These are phyloP conservation scores for Leccinum longicurvipes DNA, from an alignment of 768 basidiomycete species.

Conservation along the genomic window DNA sequence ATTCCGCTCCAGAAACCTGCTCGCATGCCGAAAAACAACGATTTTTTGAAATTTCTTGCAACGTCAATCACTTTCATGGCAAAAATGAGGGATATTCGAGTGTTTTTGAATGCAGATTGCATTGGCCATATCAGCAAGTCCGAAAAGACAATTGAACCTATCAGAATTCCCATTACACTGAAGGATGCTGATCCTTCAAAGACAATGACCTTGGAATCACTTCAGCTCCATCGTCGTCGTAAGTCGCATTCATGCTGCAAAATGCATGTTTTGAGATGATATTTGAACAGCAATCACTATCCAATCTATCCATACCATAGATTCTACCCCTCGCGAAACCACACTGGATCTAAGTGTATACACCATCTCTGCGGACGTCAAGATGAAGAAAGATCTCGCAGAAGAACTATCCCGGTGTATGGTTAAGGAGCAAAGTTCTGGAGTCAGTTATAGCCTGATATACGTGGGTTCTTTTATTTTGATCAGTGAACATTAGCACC, in stretches of 20 bases:
- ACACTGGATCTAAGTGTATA: constrained; percentile 26
- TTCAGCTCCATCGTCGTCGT: constrained; percentile 40
- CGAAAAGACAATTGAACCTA: constrained; percentile 41
- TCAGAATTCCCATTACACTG: constrained; percentile 55
- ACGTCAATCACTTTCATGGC: constrained; percentile 92
- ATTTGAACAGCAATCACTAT: too few species aligned
- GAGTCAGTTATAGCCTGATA: constrained; percentile 2
- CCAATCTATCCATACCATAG: too few species aligned
- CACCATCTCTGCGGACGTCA: constrained; percentile 8
- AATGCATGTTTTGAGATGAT: too few species aligned
- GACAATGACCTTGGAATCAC: constrained; percentile 51
- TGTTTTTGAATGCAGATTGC: constrained; percentile 74
- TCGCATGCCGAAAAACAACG: constrained; percentile 72
- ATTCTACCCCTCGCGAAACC: constrained; percentile 31
- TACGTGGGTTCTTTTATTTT: constrained; percentile 2
- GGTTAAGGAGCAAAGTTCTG: neutral
- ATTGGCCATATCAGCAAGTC: constrained; percentile 63
- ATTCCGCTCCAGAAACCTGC: constrained; percentile 77
- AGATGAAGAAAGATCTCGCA: neutral
- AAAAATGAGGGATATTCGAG: constrained; percentile 64
- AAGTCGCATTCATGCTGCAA: neutral
- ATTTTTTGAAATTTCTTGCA: constrained; percentile 82
- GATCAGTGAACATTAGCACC: neutral
- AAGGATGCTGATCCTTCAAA: constrained; percentile 45
- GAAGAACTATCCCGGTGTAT: neutral